Evolutionary conservation across 768 basidiomycete species (phyloP).

Genomic region (Lactarius vividus): DNA sequence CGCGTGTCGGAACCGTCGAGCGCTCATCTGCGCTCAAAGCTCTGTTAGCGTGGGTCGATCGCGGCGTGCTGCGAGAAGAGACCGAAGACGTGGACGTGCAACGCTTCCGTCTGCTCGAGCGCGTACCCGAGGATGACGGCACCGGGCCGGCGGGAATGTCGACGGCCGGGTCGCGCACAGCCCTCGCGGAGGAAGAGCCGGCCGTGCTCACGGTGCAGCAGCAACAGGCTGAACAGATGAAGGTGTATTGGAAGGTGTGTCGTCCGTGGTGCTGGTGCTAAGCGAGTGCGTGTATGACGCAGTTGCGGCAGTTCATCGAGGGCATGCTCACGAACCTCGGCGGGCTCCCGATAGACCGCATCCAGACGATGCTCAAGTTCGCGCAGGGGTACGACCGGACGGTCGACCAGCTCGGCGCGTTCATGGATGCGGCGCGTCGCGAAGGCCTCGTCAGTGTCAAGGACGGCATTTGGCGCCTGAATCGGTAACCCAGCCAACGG

Average conservation of each 20-base stretch:
- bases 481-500: slow-evolving; percentile 25
- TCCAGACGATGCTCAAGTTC: slow-evolving; percentile 84
- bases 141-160: slow-evolving; percentile 5
- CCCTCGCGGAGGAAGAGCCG: slow-evolving; percentile 45
- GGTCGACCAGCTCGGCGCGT: slow-evolving; percentile 70
- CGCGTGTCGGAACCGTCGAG: slow-evolving; percentile 63
- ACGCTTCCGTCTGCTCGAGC: slow-evolving; percentile 63
- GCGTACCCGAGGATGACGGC: slow-evolving; percentile 44
- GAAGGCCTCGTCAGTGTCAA: slow-evolving; percentile 71
- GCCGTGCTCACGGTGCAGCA: slow-evolving; percentile 60
- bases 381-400: slow-evolving; percentile 81
- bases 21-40: slow-evolving; percentile 66
- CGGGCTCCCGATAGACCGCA: slow-evolving; percentile 69
- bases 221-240: slow-evolving; percentile 83
- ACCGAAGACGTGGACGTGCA: slow-evolving; percentile 38
- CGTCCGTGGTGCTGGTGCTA: background rate
- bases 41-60: slow-evolving; percentile 78
- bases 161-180: slow-evolving; percentile 13
- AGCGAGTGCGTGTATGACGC: slow-evolving; percentile 1
- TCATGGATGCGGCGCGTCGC: slow-evolving; percentile 77
- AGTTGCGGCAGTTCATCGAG: slow-evolving; percentile 62
- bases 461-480: slow-evolving; percentile 69
- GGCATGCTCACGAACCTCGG: slow-evolving; percentile 91
- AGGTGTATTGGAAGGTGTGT: slow-evolving; percentile 81
- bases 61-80: slow-evolving; percentile 75